Base-by-base conservation (phyloP, 1,284 basidiomycete genomes). In the Porodaedalea pini region DNA sequence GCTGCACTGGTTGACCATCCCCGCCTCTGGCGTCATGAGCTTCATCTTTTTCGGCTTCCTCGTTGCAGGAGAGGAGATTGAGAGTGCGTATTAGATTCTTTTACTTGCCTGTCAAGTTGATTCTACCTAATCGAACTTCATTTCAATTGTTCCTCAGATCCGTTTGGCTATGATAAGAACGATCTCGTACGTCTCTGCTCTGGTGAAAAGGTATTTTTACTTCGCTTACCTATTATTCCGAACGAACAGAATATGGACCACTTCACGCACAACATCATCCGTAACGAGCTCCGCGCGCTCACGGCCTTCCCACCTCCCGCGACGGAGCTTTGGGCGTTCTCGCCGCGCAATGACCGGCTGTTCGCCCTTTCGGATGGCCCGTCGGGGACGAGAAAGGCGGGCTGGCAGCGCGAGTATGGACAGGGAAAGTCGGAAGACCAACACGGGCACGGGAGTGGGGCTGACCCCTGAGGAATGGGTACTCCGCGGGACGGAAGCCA, bases 31-130 rank as follows among this genome's bases (percentile, higher is more conserved):
- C 29, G 66, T 83, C 41, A 63, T 68, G 67, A 70, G 76, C 64
- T 85, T 86, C 68, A 77, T 85, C 57, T 86, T 85, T 74, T 86
- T 86, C 65, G 84, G 85, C 8, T 86, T 86, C 71, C 67, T 87
- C 51, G 82, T 83, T 47, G 83, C 83, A 31, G 84, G 84, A 39
- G 83, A 85, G 68, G 84, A 86, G 69, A 86, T 87, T 52, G 83
- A 86, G 69, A 85, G 83, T 86, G 61, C 63, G 81, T 72, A 19
- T 4, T 2, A 32, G 8, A 25, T 37, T 7, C 29, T 27, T 21
- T 31, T 29, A 11, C 8, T 11, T 4, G 13, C n/a, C 31, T 2
- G 41, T 51, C 10, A 31, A 17, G 11, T 39, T n/a, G 5, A 4
- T 34, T 23, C n/a, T 36, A 6, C 3, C 4, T 5, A 8, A 47